Percentiles rank a stretch among this genome's conserved stretches.
phyloP scores from a whole-genome alignment of 2,329 filamentous ascomycete species.

The Alternaria angustiovoidea region DNA sequence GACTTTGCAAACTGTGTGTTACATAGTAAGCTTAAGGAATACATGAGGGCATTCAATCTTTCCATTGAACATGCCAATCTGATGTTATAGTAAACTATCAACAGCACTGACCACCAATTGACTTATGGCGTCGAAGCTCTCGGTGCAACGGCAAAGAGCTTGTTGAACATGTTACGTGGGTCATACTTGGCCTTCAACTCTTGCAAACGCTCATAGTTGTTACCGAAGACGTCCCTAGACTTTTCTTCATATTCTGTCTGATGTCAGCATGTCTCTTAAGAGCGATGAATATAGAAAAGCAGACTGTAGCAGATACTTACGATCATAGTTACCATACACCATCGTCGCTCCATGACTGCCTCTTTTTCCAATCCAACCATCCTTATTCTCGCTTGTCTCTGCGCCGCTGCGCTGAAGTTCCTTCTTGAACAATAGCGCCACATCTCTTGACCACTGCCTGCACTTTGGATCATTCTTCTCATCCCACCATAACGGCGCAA shows the following conservation, averaged over 20 bases:
- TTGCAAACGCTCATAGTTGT: conserved; percentile 14
- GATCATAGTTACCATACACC: conserved; percentile 19
- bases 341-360: conserved; percentile 14
- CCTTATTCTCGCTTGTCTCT: conserved; percentile 3
- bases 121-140: neutral
- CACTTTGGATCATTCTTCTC: conserved; percentile 9
- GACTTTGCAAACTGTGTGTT: too few species aligned
- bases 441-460: conserved; percentile 15
- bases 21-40: too few species aligned
- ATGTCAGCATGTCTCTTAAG: neutral
- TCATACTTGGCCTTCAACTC: conserved; percentile 18
- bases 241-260: conserved; percentile 14
- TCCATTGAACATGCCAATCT: too few species aligned
- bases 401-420: conserved; percentile 13
- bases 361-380: conserved; percentile 15
- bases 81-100: too few species aligned
- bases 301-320: neutral
- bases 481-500: conserved; percentile 11
- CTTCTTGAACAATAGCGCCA: conserved; percentile 11
- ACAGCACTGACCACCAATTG: too few species aligned
- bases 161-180: conserved; percentile 13
- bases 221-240: conserved; percentile 14
- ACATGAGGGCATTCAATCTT: too few species aligned
- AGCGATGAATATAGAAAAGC: too few species aligned
- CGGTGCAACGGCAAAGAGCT: conserved; percentile 5